Evolutionary conservation across 441 rosid genomes (phyloP).

Genomic region (Euphorbia celastroides): DNA sequence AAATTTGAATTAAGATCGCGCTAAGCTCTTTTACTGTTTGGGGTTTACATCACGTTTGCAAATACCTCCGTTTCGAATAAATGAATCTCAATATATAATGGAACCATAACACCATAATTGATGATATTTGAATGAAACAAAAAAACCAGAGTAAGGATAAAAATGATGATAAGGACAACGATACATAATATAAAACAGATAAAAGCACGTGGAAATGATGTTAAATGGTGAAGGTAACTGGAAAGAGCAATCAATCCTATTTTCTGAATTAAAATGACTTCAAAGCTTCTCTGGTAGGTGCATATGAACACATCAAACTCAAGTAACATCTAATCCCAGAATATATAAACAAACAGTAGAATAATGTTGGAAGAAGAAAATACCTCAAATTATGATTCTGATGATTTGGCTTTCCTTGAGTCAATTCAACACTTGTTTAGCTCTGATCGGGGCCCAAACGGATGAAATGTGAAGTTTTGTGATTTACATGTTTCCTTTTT

Average conservation of each 20-base stretch:
- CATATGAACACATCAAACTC: background rate
- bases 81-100: too few relatives aligned
- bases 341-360: background rate
- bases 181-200: background rate
- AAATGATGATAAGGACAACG: background rate
- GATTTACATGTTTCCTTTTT: too few relatives aligned
- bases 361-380: background rate
- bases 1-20: too few relatives aligned
- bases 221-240: background rate
- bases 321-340: background rate
- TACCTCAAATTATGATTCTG: background rate
- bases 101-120: too few relatives aligned
- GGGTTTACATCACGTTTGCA: too few relatives aligned
- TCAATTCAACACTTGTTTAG: background rate
- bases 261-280: background rate
- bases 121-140: background rate
- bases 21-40: too few relatives aligned
- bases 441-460: too few relatives aligned
- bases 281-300: background rate
- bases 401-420: background rate
- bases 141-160: background rate
- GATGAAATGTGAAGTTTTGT: too few relatives aligned
- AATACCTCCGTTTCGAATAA: too few relatives aligned
- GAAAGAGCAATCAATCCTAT: background rate
- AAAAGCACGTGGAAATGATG: constrained; percentile 1